Evolutionary conservation across 768 basidiomycete genomes (phyloP).

Genomic region (Boletus vermiculosoides): DNA sequence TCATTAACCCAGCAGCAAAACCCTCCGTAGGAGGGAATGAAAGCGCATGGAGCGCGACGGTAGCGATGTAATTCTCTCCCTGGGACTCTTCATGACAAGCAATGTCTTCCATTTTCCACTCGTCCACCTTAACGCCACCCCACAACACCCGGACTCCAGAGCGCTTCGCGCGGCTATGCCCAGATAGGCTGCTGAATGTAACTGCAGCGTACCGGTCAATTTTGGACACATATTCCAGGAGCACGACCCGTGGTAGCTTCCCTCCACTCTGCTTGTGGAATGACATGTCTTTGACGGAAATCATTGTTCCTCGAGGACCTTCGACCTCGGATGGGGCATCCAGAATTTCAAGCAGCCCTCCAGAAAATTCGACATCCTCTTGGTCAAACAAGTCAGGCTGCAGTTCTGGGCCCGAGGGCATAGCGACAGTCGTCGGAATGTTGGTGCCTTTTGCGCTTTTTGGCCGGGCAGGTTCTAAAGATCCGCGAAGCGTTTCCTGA

Average conservation of each 20-base stretch:
- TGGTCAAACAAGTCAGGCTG: constrained; percentile 52
- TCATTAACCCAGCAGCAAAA: constrained; percentile 53
- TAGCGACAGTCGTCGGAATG: neutral
- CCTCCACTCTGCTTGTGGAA: constrained; percentile 84
- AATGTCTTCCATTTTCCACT: constrained; percentile 82
- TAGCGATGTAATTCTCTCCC: constrained; percentile 89
- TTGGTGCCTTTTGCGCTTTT: neutral
- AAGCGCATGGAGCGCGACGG: constrained; percentile 78
- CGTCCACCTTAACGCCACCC: constrained; percentile 55
- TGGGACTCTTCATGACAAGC: constrained; percentile 77
- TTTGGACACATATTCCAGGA: constrained; percentile 67
- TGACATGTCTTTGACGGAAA: constrained; percentile 66
- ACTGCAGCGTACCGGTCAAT: constrained; percentile 73
- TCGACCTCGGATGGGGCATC: constrained; percentile 61
- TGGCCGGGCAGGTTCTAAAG: neutral
- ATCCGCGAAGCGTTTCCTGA: constrained; percentile 41
- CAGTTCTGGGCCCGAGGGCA: neutral
- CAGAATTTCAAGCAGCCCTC: constrained; percentile 72
- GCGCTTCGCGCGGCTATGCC: constrained; percentile 71
- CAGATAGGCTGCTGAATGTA: constrained; percentile 63
- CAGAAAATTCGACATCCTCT: constrained; percentile 47
- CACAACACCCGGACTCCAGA: constrained; percentile 72
- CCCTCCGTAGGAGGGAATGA: constrained; percentile 63
- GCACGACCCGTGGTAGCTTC: constrained; percentile 71
- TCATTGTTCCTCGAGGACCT: constrained; percentile 51